A percentile compares a stretch with the other conserved stretches of the same genome.
Evolutionary conservation across 331 rosid genomes (phyloP).

Genomic region (Quercus phellos): DNA sequence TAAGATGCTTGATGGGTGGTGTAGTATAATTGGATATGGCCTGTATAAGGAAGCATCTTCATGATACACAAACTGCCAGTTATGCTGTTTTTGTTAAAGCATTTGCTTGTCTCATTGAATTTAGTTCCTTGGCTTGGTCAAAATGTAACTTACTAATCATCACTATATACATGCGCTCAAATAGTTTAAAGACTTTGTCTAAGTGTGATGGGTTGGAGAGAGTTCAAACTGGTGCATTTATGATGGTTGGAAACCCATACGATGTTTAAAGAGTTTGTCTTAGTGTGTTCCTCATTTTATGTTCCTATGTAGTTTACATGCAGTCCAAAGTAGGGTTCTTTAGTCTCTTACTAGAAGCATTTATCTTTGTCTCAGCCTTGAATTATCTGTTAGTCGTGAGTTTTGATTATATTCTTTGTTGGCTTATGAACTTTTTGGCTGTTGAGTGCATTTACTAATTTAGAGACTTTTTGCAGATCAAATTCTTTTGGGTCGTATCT

Average conservation of each 20-base stretch:
- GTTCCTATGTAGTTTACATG: background rate
- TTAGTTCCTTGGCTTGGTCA: too few species aligned
- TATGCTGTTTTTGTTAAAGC: too few species aligned
- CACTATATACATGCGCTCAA: too few species aligned
- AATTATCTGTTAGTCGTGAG: background rate
- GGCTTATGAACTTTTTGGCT: background rate
- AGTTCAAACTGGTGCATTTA: too few species aligned
- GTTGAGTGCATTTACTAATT: conserved; percentile 4
- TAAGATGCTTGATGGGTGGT: background rate
- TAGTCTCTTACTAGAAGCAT: background rate
- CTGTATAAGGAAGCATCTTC: too few species aligned
- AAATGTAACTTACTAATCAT: too few species aligned
- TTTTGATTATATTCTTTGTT: background rate
- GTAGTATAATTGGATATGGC: background rate
- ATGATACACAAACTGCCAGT: too few species aligned
- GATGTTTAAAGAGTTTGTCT: background rate
- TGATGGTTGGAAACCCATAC: background rate
- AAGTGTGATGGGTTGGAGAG: background rate
- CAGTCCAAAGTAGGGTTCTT: background rate
- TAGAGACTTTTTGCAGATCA: conserved; percentile 25
- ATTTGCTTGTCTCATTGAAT: too few species aligned
- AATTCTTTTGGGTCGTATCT: conserved; percentile 10
- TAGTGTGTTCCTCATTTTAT: background rate
- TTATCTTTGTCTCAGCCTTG: background rate
- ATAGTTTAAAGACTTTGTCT: background rate